A percentile compares a stretch with the other conserved stretches of the same genome.
Conservation (phyloP, 2,329 filamentous ascomycete species). For the Microdochium bolleyi region DNA sequence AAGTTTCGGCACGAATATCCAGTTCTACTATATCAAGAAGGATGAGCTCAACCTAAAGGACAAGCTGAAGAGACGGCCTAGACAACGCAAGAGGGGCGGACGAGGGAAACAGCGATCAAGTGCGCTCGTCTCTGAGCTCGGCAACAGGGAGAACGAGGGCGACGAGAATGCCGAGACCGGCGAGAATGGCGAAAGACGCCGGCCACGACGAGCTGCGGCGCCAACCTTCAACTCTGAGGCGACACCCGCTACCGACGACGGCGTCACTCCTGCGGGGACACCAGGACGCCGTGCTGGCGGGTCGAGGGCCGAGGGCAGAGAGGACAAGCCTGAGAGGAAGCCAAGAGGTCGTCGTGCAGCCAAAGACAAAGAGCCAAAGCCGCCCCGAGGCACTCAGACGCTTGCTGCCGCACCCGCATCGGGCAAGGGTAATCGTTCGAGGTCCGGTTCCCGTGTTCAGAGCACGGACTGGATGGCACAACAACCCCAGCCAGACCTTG, state of each 20-base stretch:
- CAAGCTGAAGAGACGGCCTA: slow-evolving; percentile 59
- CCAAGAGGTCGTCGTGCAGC: slow-evolving; percentile 29
- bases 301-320: slow-evolving; percentile 31
- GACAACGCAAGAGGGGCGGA: slow-evolving; percentile 48
- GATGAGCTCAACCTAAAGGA: slow-evolving; percentile 70
- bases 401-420: slow-evolving; percentile 37
- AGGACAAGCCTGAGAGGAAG: slow-evolving; percentile 36
- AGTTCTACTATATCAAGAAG: slow-evolving; percentile 79
- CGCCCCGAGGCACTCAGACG: slow-evolving; percentile 29
- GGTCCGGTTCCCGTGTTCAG: slow-evolving; percentile 45
- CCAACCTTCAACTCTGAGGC: slow-evolving; percentile 64
- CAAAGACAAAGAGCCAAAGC: slow-evolving; percentile 30
- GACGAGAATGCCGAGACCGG: slow-evolving; percentile 48
- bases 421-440: slow-evolving; percentile 38
- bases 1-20: slow-evolving; percentile 72
- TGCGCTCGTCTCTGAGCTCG: slow-evolving; percentile 59
- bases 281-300: slow-evolving; percentile 41
- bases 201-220: slow-evolving; percentile 57
- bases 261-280: slow-evolving; percentile 47
- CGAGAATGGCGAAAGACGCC: slow-evolving; percentile 52
- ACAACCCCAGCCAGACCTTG: slow-evolving; percentile 14
- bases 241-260: slow-evolving; percentile 51
- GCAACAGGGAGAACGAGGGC: slow-evolving; percentile 48
- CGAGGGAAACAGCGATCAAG: slow-evolving; percentile 50
- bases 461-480: slow-evolving; percentile 29